A percentile compares a stretch with the other conserved stretches of the same genome.
Conservation (phyloP, 2,329 filamentous ascomycete species). For the Aspergillus udagawae region DNA sequence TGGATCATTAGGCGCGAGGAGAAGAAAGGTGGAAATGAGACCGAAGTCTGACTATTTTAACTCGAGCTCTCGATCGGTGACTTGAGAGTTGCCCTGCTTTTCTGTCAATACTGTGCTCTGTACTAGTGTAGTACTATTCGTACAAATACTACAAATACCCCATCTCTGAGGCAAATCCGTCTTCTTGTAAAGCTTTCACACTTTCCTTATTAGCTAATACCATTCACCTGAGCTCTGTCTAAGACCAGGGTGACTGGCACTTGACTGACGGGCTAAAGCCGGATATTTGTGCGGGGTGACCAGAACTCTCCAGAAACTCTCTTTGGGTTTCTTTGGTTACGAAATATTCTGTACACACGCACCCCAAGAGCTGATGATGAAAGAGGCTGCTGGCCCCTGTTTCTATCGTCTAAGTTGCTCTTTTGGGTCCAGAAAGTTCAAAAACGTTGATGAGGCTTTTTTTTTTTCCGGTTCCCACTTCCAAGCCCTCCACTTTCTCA, state of each 20-base stretch:
- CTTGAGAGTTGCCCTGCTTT: background rate
- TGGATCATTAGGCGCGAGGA: conserved; percentile 41
- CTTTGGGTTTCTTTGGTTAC: background rate
- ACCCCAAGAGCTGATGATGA: background rate
- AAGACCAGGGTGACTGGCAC: background rate
- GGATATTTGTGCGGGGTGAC: background rate
- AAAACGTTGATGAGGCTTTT: background rate
- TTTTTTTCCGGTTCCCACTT: background rate
- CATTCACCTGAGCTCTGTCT: background rate
- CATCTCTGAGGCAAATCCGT: background rate
- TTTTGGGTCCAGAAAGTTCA: background rate
- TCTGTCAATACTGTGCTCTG: background rate
- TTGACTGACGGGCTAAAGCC: background rate
- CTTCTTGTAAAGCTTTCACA: background rate
- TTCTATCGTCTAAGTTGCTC: background rate
- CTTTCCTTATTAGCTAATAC: background rate
- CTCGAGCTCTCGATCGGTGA: background rate
- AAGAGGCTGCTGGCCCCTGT: background rate
- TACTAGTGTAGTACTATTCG: background rate
- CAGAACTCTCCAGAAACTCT: background rate
- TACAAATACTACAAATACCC: background rate
- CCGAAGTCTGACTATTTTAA: no score
- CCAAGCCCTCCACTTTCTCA: background rate
- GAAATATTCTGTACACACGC: no score
- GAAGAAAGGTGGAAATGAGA: background rate